Base-by-base conservation (phyloP, 768 basidiomycete species). In the Dentipellis sp. region DNA sequence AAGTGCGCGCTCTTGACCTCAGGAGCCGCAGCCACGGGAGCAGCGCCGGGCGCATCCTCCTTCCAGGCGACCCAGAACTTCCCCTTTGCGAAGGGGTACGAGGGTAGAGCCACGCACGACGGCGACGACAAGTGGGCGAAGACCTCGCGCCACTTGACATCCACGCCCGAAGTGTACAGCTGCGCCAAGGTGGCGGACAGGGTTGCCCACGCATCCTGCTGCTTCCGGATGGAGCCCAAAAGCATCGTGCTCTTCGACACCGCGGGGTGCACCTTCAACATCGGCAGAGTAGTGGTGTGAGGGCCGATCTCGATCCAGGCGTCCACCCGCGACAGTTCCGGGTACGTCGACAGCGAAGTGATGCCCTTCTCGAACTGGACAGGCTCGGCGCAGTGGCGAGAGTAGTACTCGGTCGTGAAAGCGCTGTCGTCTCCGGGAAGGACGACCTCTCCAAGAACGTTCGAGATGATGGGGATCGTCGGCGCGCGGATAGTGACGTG, bases 261-360 rank as follows among this genome's bases (percentile, higher is more conserved):
- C 0, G 65, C 59, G 14, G 69, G 62, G 54, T 71, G 73, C 10
- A 72, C 69, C 64, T 73, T 75, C 9, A 89, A 63, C 77, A 86
- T 78, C 0, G 83, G 77, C 3, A 86, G 69, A 12, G 76, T 75
- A 3, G 75, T 74, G 0, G 79, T 69, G 58, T 86, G 83, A 10
- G 86, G 83, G 1, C 86, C 81, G 45, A 88, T 74, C 66, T 89
- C 87, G 8, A 89, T 71, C 80, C 81, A 88, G 0, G 72, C 74
- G 42, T 72, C 72, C 7, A 74, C 64, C 12, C 64, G 56, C 42
- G 62, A 50, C 23, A 71, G 56, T 14, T 65, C 66, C 11, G 66
- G 21, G 12, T 56, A 58, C 5, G 69, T 59, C 1, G 72, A 34
- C 10, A 82, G 71, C 0, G 74, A 67, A n/a, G 65, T 67, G 2